These are phyloP conservation scores for Salmacisia buchloeana DNA, from an alignment of 1,284 basidiomycete genomes.

Conservation along the genomic window DNA sequence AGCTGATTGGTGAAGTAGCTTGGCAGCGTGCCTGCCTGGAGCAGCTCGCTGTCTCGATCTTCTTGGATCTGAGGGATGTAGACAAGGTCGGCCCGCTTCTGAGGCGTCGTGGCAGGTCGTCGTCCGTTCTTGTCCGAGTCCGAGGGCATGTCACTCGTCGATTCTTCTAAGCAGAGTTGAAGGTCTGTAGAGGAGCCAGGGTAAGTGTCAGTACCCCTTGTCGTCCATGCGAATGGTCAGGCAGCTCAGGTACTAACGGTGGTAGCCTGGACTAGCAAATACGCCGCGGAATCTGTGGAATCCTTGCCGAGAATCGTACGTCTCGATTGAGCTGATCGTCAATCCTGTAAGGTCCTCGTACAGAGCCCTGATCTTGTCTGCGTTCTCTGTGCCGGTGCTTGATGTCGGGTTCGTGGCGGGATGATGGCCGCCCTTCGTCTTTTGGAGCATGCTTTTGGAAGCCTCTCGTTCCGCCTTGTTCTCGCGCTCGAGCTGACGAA, in stretches of 20 bases:
- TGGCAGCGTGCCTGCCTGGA: constrained; percentile 17
- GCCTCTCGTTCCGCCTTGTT: background rate
- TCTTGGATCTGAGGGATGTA: constrained; percentile 44
- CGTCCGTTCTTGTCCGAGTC: background rate
- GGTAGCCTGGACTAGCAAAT: constrained; percentile 39
- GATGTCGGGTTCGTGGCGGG: background rate
- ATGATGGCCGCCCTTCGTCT: background rate
- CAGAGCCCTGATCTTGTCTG: constrained; percentile 39
- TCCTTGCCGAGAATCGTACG: constrained; percentile 12
- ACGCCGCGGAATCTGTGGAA: constrained; percentile 31
- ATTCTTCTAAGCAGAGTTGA: constrained; percentile 41
- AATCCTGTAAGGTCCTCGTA: constrained; percentile 49
- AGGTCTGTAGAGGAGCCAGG: constrained; percentile 20
- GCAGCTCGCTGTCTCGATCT: constrained; percentile 28
- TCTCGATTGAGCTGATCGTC: constrained; percentile 33
- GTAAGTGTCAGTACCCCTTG: background rate
- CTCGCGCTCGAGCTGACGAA: constrained; percentile 1
- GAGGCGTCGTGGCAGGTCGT: background rate
- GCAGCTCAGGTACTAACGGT: constrained; percentile 19
- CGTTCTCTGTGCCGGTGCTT: constrained; percentile 15
- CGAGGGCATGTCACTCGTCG: constrained; percentile 6
- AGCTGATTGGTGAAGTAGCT: constrained; percentile 22
- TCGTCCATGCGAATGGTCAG: too few species aligned
- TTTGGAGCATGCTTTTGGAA: background rate
- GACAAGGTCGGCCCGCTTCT: constrained; percentile 35